A percentile compares a stretch with the other conserved stretches of the same genome.
Evolutionary conservation across 345 rosid genomes (phyloP).

Genomic region (Jatropha curcas): DNA sequence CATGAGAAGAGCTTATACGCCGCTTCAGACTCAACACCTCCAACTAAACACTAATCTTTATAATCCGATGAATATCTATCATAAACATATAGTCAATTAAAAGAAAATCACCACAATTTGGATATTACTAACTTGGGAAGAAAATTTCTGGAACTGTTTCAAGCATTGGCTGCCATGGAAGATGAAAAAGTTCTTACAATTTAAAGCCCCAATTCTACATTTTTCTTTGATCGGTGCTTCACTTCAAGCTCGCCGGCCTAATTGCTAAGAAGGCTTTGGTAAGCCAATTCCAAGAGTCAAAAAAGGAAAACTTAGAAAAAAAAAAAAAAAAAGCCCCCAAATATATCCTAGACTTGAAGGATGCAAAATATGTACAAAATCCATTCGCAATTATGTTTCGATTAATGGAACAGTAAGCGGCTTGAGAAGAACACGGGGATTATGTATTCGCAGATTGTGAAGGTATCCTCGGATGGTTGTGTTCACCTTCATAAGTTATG

Average conservation of each 20-base stretch:
- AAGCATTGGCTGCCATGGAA: conserved; percentile 25
- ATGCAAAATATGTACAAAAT: conserved; percentile 61
- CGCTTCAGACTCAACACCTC: not conserved
- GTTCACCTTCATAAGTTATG: conserved; percentile 96
- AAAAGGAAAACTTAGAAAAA: too few relatives aligned
- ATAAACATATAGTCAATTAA: not conserved
- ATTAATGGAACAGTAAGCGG: conserved; percentile 16
- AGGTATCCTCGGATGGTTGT: conserved; percentile 70
- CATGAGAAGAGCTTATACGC: too few relatives aligned
- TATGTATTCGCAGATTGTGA: conserved; percentile 67
- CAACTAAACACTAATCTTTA: not conserved
- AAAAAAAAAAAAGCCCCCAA: conserved; percentile 10
- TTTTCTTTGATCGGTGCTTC: conserved; percentile 22
- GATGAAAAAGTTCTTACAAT: conserved; percentile 38
- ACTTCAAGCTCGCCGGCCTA: conserved; percentile 15
- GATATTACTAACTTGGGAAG: not conserved
- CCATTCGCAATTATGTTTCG: conserved; percentile 23
- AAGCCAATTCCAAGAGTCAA: conserved; percentile 29
- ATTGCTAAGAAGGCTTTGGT: conserved; percentile 17
- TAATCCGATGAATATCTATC: not conserved
- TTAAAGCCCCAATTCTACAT: conserved; percentile 36
- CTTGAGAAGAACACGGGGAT: conserved; percentile 24
- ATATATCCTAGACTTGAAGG: conserved; percentile 38
- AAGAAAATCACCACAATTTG: not conserved
- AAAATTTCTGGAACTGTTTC: conserved; percentile 14